Base-by-base conservation (phyloP, 2,329 filamentous ascomycete genomes). In the Colletotrichum costaricense region DNA sequence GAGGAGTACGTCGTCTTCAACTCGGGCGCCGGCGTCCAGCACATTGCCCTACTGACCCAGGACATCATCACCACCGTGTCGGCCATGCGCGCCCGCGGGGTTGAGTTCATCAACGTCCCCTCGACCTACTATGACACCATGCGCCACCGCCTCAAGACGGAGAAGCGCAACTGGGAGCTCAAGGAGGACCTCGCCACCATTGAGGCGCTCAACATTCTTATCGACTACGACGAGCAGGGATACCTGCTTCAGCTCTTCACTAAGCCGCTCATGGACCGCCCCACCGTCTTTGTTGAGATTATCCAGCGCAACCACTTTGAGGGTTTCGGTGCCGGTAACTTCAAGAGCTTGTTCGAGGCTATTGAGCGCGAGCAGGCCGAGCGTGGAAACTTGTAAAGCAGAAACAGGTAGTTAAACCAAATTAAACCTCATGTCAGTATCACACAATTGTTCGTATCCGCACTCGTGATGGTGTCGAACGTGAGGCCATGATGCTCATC, bases 241-340 rank as follows among this genome's bases (percentile, higher is more conserved):
- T 98, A 98, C 83, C 83, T 98, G 75, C 83, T 93, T 68, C 90
- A 92, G 84, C 85, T 95, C 42, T 95, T 95, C 82, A 94, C 93
- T 38, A 95, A 95, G 90, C 96, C 96, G 76, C 83, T 98, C 77
- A 94, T 98, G 93, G 95, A 98, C 83, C 92, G 96, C 14, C 96
- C 96, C 28, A 98, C 96, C 4, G 95, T 98, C 33, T 98, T 98
- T 81, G 91, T 98, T 75, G 96, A 98, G 89, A 97, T 98, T 78
- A 98, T 98, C 78, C 95, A 98, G 87, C 87, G 95, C 70, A 93
- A 97, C 78, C 92, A 95, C 76, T 98, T 98, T 82, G 92, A 93
- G 38, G 96, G 96, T 0, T 98, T 98, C 78, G 95, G 96, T 4
- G 96, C 95, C 0, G 96, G 96, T 1, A 98, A 98, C 83, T 98